Percentiles rank a stretch among this genome's conserved stretches.
Evolutionary conservation across 176 grass and related monocot species (phyloP).

Genomic region (Raddia guianensis): DNA sequence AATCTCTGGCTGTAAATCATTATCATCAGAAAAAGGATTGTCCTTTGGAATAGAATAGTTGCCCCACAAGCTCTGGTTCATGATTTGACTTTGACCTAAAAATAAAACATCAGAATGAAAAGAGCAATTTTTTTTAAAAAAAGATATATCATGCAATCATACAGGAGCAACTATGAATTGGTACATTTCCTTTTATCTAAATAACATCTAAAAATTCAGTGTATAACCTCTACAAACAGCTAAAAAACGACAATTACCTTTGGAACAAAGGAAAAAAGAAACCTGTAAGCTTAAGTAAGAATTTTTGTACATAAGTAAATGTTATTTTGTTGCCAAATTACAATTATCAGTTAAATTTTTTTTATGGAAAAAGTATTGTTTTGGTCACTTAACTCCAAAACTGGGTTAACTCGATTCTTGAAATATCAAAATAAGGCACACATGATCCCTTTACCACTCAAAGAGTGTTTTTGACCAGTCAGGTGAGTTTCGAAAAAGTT

Average conservation of each 20-base stretch:
- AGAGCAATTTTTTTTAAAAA: not conserved
- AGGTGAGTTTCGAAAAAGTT: no score
- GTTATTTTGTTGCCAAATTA: not conserved
- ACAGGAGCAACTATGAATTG: not conserved
- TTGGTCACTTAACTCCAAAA: no score
- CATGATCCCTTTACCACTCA: no score
- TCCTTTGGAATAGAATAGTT: slow-evolving; percentile 65
- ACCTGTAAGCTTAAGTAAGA: not conserved
- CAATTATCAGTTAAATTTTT: not conserved
- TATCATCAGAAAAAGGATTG: slow-evolving; percentile 62
- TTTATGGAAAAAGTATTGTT: no score
- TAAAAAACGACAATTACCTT: not conserved
- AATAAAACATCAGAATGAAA: slow-evolving; percentile 7
- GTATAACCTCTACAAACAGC: not conserved
- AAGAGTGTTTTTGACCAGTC: no score
- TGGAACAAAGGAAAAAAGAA: slow-evolving; percentile 1
- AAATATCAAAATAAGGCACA: no score
- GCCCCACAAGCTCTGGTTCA: slow-evolving; percentile 58
- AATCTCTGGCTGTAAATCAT: slow-evolving; percentile 52
- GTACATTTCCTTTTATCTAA: not conserved
- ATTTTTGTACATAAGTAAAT: not conserved
- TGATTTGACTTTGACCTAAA: slow-evolving; percentile 53
- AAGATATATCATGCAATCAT: not conserved
- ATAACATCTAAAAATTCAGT: not conserved
- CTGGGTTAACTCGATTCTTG: no score